These are phyloP conservation scores for Lactarius deliciosus DNA, from an alignment of 768 basidiomycete genomes.

Conservation along the genomic window DNA sequence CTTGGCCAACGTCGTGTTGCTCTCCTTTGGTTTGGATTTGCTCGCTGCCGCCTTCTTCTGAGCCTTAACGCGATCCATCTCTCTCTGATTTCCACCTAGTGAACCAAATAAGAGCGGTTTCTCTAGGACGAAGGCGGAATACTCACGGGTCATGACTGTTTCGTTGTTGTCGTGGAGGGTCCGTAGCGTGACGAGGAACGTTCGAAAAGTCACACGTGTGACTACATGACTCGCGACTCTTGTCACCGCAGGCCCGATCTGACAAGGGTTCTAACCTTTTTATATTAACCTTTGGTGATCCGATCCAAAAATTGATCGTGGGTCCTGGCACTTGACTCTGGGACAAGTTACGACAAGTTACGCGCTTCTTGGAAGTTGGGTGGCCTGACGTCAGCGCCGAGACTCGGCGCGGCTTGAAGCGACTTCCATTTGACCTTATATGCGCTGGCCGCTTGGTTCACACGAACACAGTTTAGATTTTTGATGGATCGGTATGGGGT, in stretches of 20 bases:
- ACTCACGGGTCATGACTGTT: conserved; percentile 29
- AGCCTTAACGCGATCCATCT: conserved; percentile 67
- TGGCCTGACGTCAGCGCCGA: conserved; percentile 28
- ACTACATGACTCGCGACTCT: conserved; percentile 3
- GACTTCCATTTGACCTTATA: conserved; percentile 29
- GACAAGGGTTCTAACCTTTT: conserved; percentile 24
- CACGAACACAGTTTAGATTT: conserved; percentile 13
- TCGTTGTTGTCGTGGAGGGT: conserved; percentile 2
- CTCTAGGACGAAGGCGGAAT: background rate
- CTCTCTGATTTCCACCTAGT: conserved; percentile 80
- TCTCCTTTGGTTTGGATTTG: conserved; percentile 71
- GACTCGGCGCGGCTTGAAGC: conserved; percentile 19
- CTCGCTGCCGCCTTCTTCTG: conserved; percentile 64
- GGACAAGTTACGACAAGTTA: background rate
- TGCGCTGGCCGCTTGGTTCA: conserved; percentile 16
- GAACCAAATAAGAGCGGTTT: background rate
- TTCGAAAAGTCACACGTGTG: conserved; percentile 11
- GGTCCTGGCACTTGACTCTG: conserved; percentile 19
- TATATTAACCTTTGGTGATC: conserved; percentile 29
- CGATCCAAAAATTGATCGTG: conserved; percentile 30
- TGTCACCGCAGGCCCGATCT: conserved; percentile 9
- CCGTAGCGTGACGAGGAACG: conserved; percentile 3
- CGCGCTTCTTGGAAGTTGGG: conserved; percentile 22
- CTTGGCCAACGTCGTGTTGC: conserved; percentile 57
- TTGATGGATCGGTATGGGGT: conserved; percentile 10